Base-by-base conservation (phyloP, 108 stramenopile genomes). In the Seminavis robusta region DNA sequence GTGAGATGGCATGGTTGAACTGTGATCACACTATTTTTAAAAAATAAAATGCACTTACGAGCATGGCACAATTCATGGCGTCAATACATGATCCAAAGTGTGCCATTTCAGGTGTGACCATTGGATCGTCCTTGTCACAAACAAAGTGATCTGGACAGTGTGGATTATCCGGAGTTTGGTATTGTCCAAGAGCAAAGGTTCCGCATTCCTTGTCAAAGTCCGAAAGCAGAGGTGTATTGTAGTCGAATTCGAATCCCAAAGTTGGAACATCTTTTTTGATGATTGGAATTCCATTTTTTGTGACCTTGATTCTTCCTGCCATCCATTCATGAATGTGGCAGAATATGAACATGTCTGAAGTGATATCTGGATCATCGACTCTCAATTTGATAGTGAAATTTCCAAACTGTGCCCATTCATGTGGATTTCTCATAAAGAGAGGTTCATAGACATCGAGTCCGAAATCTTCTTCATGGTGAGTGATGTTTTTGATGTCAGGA, bases 381-480 rank as follows among this genome's bases (percentile, higher is more conserved):
- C 65, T 80, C 15, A 89, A 68, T 21, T 63, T 47, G 7, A 85
- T 77, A 20, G 56, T 67, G 68, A 87, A 87, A 16, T 63, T 37
- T 11, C 72, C 76, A 30, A 59, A 67, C 1, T 32, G 70, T 19
- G 66, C 2, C 92, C 92, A 94, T 13, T 84, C 80, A 15, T 53
- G 65, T 1, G 67, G 20, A 19, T 81, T 82, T 59, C 65, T 66
- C 59, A 86, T 86, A 42, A 94, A 94, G 37, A 61, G 38, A 11
- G 89, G 88, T 56, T 94, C 93, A 47, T 85, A 86, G 24, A 52
- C 70, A 65, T 92, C 93, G 9, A 94, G 65, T 15, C 88, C 90
- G 48, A 90, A 94, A 53, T 88, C 52, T 23, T 77, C 73, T 2
- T 44, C 29, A 8, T 25, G 55, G 24, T 20, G 24, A 8, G 57